phyloP scores from a whole-genome alignment of 2,329 filamentous ascomycete species.

The Fusarium sp. region DNA sequence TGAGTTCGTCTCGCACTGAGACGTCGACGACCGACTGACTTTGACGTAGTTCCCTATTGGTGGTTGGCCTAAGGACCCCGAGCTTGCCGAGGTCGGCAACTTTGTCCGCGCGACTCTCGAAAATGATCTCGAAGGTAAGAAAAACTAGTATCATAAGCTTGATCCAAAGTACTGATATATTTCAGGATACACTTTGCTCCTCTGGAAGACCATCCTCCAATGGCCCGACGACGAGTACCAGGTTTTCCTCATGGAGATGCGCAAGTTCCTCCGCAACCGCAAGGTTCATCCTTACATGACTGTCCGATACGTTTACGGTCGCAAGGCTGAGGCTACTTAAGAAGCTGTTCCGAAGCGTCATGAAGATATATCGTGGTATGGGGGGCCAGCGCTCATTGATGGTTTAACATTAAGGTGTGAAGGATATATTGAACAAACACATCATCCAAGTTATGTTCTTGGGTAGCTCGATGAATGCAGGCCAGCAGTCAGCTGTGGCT shows the following conservation, averaged over 20 bases:
- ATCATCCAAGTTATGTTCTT: too few species aligned
- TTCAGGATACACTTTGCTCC: slow-evolving; percentile 34
- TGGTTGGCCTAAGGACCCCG: slow-evolving; percentile 35
- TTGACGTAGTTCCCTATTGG: slow-evolving; percentile 36
- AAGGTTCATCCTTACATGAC: slow-evolving; percentile 38
- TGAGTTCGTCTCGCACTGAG: neutral
- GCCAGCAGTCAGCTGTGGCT: too few species aligned
- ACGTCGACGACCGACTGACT: neutral
- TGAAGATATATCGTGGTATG: too few species aligned
- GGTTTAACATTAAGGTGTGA: neutral
- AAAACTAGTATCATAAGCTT: neutral
- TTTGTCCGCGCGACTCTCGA: slow-evolving; percentile 40
- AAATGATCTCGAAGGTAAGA: slow-evolving; percentile 41
- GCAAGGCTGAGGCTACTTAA: slow-evolving; percentile 23
- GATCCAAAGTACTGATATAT: fast-evolving
- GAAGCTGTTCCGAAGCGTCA: fast-evolving
- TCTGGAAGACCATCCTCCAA: slow-evolving; percentile 39
- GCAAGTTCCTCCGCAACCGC: slow-evolving; percentile 30
- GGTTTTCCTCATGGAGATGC: slow-evolving; percentile 36
- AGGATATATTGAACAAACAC: too few species aligned
- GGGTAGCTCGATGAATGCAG: too few species aligned
- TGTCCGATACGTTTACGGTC: slow-evolving; percentile 40
- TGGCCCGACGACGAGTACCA: slow-evolving; percentile 43
- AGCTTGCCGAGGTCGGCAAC: slow-evolving; percentile 35
- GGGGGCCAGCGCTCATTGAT: neutral